Conservation (phyloP, 1,139 yeast genomes). For the Arxiozyma telluris region DNA sequence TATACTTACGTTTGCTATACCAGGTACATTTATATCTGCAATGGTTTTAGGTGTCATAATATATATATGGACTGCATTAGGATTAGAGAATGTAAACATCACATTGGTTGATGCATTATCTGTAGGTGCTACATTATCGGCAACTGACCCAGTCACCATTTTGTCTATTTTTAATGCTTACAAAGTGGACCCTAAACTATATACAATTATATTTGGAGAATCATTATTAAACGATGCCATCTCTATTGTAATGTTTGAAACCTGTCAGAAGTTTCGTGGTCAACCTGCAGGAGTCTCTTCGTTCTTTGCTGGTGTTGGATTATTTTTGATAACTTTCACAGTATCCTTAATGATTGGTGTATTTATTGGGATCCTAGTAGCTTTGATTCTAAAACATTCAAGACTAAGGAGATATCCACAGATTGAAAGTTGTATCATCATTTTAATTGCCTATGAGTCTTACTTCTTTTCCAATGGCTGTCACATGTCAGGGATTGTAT, state of each 20-base stretch:
- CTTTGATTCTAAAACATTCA: constrained; percentile 82
- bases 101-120: constrained; percentile 95
- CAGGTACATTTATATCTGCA: constrained; percentile 91
- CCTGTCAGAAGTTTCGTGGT: constrained; percentile 94
- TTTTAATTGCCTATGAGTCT: constrained; percentile 88
- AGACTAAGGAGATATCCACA: constrained; percentile 91
- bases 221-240: constrained; percentile 93
- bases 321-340: constrained; percentile 88
- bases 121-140: constrained; percentile 94
- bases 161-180: constrained; percentile 93
- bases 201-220: constrained; percentile 96
- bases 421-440: constrained; percentile 87
- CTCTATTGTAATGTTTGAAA: constrained; percentile 97
- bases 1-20: constrained; percentile 89
- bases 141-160: constrained; percentile 98
- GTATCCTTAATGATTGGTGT: constrained; percentile 89
- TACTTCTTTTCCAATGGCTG: constrained; percentile 98
- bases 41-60: constrained; percentile 78
- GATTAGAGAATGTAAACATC: constrained; percentile 76
- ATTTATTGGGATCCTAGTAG: constrained; percentile 78
- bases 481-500: constrained; percentile 98
- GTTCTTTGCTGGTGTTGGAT: constrained; percentile 85
- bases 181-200: constrained; percentile 93
- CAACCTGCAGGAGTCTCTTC: constrained; percentile 67
- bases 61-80: constrained; percentile 84